Conservation (phyloP, 441 rosid species). For the Erodium texanum region DNA sequence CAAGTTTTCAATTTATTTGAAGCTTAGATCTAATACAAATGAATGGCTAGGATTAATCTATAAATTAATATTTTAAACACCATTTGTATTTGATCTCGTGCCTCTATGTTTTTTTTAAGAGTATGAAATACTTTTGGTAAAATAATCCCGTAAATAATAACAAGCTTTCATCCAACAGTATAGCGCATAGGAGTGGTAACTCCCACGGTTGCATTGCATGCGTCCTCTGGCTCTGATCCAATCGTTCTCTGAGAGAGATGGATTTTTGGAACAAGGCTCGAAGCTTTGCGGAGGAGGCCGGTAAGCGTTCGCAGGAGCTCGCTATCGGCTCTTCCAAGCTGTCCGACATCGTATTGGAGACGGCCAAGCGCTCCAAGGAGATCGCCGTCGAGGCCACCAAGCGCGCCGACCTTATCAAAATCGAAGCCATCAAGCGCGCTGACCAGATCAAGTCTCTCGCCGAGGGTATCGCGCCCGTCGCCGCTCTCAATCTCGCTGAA, state of each 20-base stretch:
- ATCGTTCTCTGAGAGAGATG: slow-evolving; percentile 2
- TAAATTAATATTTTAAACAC: too few species aligned
- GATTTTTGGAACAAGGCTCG: slow-evolving; percentile 45
- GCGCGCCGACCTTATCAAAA: slow-evolving; percentile 32
- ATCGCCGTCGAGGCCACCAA: slow-evolving; percentile 39
- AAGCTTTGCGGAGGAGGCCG: slow-evolving; percentile 46
- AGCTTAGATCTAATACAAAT: too few species aligned
- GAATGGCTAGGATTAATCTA: too few species aligned
- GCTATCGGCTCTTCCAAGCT: slow-evolving; percentile 24
- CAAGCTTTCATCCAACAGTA: too few species aligned
- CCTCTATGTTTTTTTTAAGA: too few species aligned
- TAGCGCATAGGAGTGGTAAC: too few species aligned
- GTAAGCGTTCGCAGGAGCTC: slow-evolving; percentile 37
- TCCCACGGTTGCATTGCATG: not conserved
- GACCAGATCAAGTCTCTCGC: slow-evolving; percentile 53
- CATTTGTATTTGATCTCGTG: too few species aligned
- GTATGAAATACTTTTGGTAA: too few species aligned
- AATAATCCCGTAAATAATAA: too few species aligned
- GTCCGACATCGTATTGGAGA: slow-evolving; percentile 24
- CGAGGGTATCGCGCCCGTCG: slow-evolving; percentile 23
- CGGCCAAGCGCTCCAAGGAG: slow-evolving; percentile 40
- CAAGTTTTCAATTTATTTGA: too few species aligned
- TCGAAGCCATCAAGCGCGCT: slow-evolving; percentile 30
- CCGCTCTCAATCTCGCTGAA: slow-evolving; percentile 5
- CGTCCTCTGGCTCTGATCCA: not conserved